Evolutionary conservation across 2,329 filamentous ascomycete species (phyloP).

Genomic region (Aureobasidium musti): DNA sequence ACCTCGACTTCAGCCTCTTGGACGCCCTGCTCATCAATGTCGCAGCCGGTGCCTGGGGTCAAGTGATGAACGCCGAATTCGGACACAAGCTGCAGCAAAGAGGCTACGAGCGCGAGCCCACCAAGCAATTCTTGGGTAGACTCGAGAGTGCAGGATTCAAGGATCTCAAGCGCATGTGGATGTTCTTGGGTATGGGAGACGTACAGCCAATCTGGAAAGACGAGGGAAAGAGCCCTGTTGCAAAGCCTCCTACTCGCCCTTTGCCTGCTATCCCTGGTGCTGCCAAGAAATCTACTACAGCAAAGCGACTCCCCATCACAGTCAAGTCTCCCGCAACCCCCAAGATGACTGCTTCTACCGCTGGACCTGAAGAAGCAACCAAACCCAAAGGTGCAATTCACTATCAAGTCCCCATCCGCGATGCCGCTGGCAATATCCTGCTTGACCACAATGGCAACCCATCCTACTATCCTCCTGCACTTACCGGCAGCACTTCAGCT

Average conservation of each 20-base stretch:
- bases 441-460: slow-evolving; percentile 40
- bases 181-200: slow-evolving; percentile 75
- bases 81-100: slow-evolving; percentile 84
- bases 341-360: background rate
- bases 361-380: too few species aligned
- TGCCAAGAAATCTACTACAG: background rate
- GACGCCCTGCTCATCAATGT: slow-evolving; percentile 89
- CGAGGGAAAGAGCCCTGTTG: slow-evolving; percentile 34
- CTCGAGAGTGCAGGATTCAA: slow-evolving; percentile 74
- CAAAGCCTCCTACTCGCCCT: slow-evolving; percentile 8
- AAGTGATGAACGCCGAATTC: slow-evolving; percentile 87
- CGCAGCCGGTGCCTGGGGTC: slow-evolving; percentile 64
- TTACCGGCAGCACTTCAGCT: slow-evolving; percentile 42
- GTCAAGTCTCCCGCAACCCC: slow-evolving; percentile 11
- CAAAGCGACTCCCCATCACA: background rate
- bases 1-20: slow-evolving; percentile 85
- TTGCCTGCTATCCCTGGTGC: background rate
- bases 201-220: slow-evolving; percentile 46
- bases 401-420: slow-evolving; percentile 22
- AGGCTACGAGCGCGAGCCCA: slow-evolving; percentile 84
- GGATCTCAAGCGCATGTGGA: slow-evolving; percentile 82
- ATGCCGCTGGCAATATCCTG: slow-evolving; percentile 38
- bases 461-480: slow-evolving; percentile 37
- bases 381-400: slow-evolving; percentile 6
- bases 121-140: slow-evolving; percentile 75